These are phyloP conservation scores for Yamadazyma triangularis DNA, from an alignment of 1,139 yeast species.

Conservation along the genomic window DNA sequence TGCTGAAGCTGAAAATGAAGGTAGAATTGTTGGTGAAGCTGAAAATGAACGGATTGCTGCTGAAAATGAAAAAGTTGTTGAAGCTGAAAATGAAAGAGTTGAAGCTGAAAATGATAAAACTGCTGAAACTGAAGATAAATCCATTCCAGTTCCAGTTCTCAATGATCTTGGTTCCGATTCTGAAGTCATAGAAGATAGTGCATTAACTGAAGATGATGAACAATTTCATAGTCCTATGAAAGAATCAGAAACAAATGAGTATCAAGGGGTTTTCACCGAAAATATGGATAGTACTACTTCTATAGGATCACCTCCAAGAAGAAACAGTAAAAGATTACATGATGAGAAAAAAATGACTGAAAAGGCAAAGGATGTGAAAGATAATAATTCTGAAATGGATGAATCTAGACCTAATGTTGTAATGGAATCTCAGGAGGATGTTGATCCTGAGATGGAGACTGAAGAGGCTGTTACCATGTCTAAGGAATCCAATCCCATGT, in stretches of 20 bases:
- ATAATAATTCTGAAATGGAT: neutral
- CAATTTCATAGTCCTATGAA: neutral
- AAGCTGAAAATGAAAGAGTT: neutral
- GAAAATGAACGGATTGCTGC: neutral
- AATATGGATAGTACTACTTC: too few species aligned
- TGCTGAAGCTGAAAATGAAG: neutral
- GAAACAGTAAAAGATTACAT: too few species aligned
- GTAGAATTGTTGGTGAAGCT: neutral
- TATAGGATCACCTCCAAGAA: too few species aligned
- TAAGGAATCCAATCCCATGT: too few species aligned
- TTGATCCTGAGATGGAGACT: neutral
- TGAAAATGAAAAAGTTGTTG: constrained; percentile 1
- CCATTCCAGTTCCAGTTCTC: constrained; percentile 12
- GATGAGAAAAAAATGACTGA: too few species aligned
- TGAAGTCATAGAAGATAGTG: constrained; percentile 8
- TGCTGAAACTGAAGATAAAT: constrained; percentile 1
- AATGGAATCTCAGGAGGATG: neutral
- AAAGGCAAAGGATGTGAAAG: neutral
- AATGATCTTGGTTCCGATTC: constrained; percentile 11
- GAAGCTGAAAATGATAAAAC: neutral
- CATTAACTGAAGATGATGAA: neutral
- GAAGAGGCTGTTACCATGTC: too few species aligned
- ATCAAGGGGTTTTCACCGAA: neutral
- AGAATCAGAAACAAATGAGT: neutral
- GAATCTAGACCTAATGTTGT: neutral